A percentile compares a stretch with the other conserved stretches of the same genome.
These are phyloP conservation scores for Myochromella boudieri DNA, from an alignment of 768 basidiomycete genomes.

Conservation along the genomic window DNA sequence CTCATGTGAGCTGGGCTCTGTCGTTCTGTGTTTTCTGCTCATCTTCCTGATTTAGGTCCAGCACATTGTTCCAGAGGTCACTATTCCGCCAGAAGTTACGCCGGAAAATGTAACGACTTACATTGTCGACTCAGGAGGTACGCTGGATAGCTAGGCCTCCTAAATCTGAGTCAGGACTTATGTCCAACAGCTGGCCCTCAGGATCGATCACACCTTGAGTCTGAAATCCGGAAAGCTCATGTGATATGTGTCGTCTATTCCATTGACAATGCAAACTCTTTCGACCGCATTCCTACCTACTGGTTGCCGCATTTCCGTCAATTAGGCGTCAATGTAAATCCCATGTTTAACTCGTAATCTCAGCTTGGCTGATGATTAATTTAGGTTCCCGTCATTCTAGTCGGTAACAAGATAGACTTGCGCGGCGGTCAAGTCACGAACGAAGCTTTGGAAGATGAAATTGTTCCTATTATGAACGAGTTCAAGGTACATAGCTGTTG, in stretches of 20 bases:
- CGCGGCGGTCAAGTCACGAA: constrained; percentile 93
- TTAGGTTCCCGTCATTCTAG: constrained; percentile 93
- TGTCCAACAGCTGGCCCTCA: constrained; percentile 68
- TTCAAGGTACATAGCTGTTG: constrained; percentile 71
- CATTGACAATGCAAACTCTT: constrained; percentile 94
- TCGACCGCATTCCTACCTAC: constrained; percentile 96
- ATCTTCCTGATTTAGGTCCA: constrained; percentile 65
- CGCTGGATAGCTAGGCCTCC: constrained; percentile 24
- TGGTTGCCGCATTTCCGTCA: constrained; percentile 96
- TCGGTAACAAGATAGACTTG: constrained; percentile 98
- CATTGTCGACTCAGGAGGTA: constrained; percentile 96
- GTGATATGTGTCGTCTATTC: constrained; percentile 98
- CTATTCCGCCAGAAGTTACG: constrained; percentile 95
- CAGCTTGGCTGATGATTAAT: constrained; percentile 12
- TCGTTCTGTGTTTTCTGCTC: constrained; percentile 4
- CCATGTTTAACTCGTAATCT: background rate
- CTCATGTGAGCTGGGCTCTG: constrained; percentile 57
- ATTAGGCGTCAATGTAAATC: constrained; percentile 87
- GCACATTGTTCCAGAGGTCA: constrained; percentile 94
- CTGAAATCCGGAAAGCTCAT: constrained; percentile 95
- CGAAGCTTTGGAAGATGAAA: constrained; percentile 91
- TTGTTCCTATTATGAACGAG: constrained; percentile 96
- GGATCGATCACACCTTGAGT: constrained; percentile 86
- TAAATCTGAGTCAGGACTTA: constrained; percentile 7
- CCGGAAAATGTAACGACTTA: constrained; percentile 98